A percentile compares a stretch with the other conserved stretches of the same genome.
Evolutionary conservation across 495 filamentous ascomycete species (phyloP).

Genomic region (Beverwykella pulmonaria): DNA sequence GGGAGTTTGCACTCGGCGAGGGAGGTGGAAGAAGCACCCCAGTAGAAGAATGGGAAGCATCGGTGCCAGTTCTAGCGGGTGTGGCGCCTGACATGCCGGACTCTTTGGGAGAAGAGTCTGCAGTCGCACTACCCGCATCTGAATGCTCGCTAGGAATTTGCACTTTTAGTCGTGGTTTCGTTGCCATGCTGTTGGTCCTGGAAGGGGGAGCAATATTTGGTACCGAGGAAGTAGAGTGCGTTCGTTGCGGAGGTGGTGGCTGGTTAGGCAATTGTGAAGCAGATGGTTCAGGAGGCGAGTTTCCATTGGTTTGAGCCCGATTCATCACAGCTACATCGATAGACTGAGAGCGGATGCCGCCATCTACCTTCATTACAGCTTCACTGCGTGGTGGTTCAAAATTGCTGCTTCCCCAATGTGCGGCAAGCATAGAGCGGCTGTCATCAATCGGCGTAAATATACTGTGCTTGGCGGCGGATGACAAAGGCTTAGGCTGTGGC

Average conservation of each 20-base stretch:
- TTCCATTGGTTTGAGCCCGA: constrained; percentile 42
- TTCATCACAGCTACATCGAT: constrained; percentile 62
- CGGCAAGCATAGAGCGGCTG: constrained; percentile 80
- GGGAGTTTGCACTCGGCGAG: constrained; percentile 80
- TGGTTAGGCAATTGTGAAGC: constrained; percentile 31
- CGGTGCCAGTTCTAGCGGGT: constrained; percentile 55
- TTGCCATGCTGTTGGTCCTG: constrained; percentile 71
- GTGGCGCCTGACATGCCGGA: constrained; percentile 58
- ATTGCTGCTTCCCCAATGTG: constrained; percentile 71
- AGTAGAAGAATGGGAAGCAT: constrained; percentile 57
- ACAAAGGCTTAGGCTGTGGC: constrained; percentile 67
- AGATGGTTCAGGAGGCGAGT: constrained; percentile 31
- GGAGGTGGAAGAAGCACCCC: constrained; percentile 88
- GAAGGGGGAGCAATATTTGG: constrained; percentile 59
- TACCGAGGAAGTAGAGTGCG: constrained; percentile 40
- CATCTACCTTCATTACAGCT: constrained; percentile 48
- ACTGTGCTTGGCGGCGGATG: constrained; percentile 70
- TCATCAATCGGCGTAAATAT: constrained; percentile 98
- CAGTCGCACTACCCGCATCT: constrained; percentile 77
- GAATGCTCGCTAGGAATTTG: constrained; percentile 92
- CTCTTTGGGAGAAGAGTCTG: constrained; percentile 73
- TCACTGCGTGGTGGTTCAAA: constrained; percentile 52
- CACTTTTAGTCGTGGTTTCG: constrained; percentile 83
- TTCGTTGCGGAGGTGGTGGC: constrained; percentile 30
- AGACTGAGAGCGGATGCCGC: constrained; percentile 60